A percentile compares a stretch with the other conserved stretches of the same genome.
Conservation (phyloP, 768 basidiomycete species). For the Boletus patriciae region DNA sequence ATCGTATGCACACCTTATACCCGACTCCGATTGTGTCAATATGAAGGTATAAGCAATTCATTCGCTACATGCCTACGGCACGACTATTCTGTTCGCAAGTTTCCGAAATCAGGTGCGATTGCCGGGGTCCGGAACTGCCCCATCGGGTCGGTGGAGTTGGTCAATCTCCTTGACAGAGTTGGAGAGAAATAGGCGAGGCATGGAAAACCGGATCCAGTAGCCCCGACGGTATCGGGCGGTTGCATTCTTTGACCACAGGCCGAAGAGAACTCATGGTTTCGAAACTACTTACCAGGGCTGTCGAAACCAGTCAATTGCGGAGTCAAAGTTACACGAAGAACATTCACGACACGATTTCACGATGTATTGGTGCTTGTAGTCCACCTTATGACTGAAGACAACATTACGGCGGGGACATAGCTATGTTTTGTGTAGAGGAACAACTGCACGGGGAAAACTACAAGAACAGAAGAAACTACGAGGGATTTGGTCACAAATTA, state of each 20-base stretch:
- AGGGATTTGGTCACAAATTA: neutral
- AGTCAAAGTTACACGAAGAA: conserved; percentile 12
- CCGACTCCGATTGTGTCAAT: conserved; percentile 19
- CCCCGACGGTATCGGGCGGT: neutral
- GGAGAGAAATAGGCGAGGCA: neutral
- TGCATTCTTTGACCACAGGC: neutral
- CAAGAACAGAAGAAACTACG: neutral
- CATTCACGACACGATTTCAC: conserved; percentile 10
- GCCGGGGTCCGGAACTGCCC: conserved; percentile 2
- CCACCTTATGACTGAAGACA: conserved; percentile 18
- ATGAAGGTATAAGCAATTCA: conserved; percentile 27
- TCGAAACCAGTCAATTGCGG: conserved; percentile 8
- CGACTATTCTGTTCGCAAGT: conserved; percentile 1
- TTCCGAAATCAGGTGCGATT: conserved; percentile 14
- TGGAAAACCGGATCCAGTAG: neutral
- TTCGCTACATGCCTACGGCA: conserved; percentile 21
- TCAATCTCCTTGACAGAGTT: neutral
- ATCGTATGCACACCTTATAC: conserved; percentile 29
- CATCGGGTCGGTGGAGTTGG: neutral
- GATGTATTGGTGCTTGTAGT: conserved; percentile 17
- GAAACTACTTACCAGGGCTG: conserved; percentile 15
- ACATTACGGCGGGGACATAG: conserved; percentile 20
- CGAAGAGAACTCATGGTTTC: neutral
- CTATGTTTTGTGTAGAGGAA: conserved; percentile 18
- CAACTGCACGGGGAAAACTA: conserved; percentile 4